phyloP scores from a whole-genome alignment of 805 yeast genomes.

The Candida sonorensis region DNA sequence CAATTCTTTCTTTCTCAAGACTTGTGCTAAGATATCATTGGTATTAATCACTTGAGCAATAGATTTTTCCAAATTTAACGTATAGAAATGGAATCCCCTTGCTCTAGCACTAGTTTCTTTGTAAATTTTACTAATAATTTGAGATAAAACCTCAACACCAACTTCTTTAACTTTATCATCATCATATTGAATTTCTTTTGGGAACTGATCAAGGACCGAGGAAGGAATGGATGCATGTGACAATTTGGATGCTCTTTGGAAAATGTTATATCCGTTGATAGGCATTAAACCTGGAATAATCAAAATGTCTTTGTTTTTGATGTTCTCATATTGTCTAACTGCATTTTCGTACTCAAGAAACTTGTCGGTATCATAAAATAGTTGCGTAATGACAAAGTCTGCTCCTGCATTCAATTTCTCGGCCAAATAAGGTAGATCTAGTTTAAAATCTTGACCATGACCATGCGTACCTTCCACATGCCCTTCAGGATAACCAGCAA shows the following conservation, averaged over 20 bases:
- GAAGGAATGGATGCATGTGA: conserved; percentile 81
- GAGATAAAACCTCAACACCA: conserved; percentile 69
- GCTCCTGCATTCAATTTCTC: conserved; percentile 94
- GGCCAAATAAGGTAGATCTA: conserved; percentile 71
- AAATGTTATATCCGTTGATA: conserved; percentile 73
- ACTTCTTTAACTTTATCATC: conserved; percentile 73
- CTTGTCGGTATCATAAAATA: conserved; percentile 82
- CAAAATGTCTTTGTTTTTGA: conserved; percentile 36
- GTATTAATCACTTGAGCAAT: conserved; percentile 75
- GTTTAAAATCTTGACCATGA: conserved; percentile 53
- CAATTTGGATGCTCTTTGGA: conserved; percentile 81
- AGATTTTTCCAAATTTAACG: conserved; percentile 87
- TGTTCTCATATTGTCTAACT: conserved; percentile 34
- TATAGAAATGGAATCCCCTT: conserved; percentile 88
- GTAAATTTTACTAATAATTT: conserved; percentile 54
- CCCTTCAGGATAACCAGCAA: conserved; percentile 97
- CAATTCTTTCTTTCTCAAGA: conserved; percentile 32
- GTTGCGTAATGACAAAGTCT: conserved; percentile 84
- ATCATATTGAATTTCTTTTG: conserved; percentile 55
- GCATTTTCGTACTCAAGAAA: conserved; percentile 58
- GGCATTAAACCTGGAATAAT: conserved; percentile 91
- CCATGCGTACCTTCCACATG: conserved; percentile 82
- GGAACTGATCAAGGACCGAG: conserved; percentile 44
- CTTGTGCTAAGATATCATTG: conserved; percentile 45
- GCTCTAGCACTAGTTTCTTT: conserved; percentile 47